Evolutionary conservation across 306 rosid genomes (phyloP), one percentile per base, ranked within the genome.

Genomic region (Prunus persica): DNA sequence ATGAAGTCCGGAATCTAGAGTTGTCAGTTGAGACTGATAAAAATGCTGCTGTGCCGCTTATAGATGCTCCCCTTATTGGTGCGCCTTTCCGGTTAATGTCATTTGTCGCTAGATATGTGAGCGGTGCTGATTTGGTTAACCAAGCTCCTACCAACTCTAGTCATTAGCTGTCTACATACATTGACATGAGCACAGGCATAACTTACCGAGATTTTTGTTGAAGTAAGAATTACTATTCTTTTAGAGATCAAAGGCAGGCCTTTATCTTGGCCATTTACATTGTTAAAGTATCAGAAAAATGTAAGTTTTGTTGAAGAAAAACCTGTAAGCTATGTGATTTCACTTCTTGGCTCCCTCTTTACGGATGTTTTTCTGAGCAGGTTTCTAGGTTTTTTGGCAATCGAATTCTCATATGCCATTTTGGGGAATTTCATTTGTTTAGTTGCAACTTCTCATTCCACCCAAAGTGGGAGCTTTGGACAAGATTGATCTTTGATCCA

Each of bases 1-100:
- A 80, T 68, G 92, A 85, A 63, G 84, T 30, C 19, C 52, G 13
- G 34, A 89, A 82, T 68, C 47, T 38, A 27, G 93, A 78, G 78
- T 20, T 61, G 72, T 86, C 69, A 79, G 71, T 76, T 43, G 74
- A 66, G 71, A 69, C 69, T 75, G 91, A 74, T 73, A 88, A 79
- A 68, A 72, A 82, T 3, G 86, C 56, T 43, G 71, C 10, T 49
- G 86, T 89, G 81, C 81, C 91, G 20, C 57, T 95, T 65, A 75
- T 82, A n/a, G 98, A 90, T 84, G 90, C 98, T 75, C 98, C 98
- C 75, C 80, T 92, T 20, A 84, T 89, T 5, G 98, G 98, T 22
- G 97, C 98, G 70, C 98, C 98, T 47, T 90, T 89, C 78, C 95
- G 97, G 62, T 76, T 95, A 57, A 82, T 92, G 61, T 95, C 96